Base-by-base conservation (phyloP, 2,329 filamentous ascomycete species). In the Exophiala spinifera region DNA sequence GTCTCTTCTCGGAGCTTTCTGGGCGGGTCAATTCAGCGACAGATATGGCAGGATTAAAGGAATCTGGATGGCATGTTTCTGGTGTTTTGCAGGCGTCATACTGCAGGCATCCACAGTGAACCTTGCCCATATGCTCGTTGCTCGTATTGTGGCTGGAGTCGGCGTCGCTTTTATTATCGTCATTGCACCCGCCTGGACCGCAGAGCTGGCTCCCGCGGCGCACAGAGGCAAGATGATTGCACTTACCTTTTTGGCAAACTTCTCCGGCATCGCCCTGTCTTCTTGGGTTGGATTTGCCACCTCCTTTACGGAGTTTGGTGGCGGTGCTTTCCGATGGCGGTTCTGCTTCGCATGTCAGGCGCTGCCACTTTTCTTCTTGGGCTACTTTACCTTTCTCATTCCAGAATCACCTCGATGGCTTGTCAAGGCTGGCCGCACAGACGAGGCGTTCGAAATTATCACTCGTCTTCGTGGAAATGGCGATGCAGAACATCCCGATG, bases 401-500 rank as follows among this genome's bases (percentile, higher is more conserved):
- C 64, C 64, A 21, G 64, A 66, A 53, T 65, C 62, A 15, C 63
- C 64, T 17, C 61, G 63, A 28, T 66, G 64, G 64, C 62, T 66
- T 20, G 46, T 58, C 46, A 65, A 64, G 49, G 49, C 44, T 14
- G 56, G 64, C 23, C 53, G 63, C 31, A 56, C 63, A 31, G 62
- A 62, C 11, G 55, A 64, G 46, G 62, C 54, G 10, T 48, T 62
- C 19, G 61, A 59, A 31, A 61, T 67, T 31, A 52, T 66, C 42
- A 53, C 48, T 33, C 52, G 57, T 11, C 59, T 66, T 8, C 53
- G 64, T 15, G 65, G 62, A 23, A 54, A 63, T 40, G 54, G 49
- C 25, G 54, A 55, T 44, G 19, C 20, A 4, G 55, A 57, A 34
- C 84, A 73, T 40, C 87, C 84, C 63, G 87, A 83, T 14, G 87